Base-by-base conservation (phyloP, 345 rosid species). In the Acer negundo region DNA sequence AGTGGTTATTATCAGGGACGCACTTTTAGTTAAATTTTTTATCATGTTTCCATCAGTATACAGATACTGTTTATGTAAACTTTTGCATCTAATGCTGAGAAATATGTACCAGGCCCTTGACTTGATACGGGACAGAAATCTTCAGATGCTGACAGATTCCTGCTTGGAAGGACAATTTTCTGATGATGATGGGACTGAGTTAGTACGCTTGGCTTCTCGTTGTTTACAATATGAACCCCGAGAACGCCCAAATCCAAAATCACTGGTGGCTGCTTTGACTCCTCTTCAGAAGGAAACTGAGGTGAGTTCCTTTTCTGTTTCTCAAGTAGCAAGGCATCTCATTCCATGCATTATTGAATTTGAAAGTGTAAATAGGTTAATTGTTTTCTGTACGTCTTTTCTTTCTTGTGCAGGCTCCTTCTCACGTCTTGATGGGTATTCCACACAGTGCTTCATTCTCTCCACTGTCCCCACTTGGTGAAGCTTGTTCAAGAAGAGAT, bases 141-240 rank as follows among this genome's bases (percentile, higher is more conserved):
- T 95, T 82, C 95, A 91, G 80, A 92, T 84, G 90, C 82, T 95
- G 76, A 89, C 90, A 53, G 98, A 95, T 83, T 95, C 99, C 78
- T 93, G 98, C 87, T 87, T 95, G 84, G 94, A 88, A 87, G 99
- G 99, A 58, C 94, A 93, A 63, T 92, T 92, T 81, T 87, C 94
- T 49, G 85, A 84, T 71, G 94, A 86, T 31, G 98, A 95, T 20
- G 98, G 97, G 31, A 89, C 97, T 55, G 99, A 95, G 80, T 85
- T 93, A 76, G 90, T 95, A 63, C 94, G 98, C 38, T 82, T 95
- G 81, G 99, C 98, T 76, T 93, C 98, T 66, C 82, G 98, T 62
- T 95, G 99, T 85, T 85, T 95, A 80, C 97, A 95, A 74, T 92
- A 90, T 77, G 99, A 95, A 89, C 95, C 97, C 40, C 90, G 94